Base-by-base conservation (phyloP, 2,329 filamentous ascomycete species). In the Fonsecaea erecta region DNA sequence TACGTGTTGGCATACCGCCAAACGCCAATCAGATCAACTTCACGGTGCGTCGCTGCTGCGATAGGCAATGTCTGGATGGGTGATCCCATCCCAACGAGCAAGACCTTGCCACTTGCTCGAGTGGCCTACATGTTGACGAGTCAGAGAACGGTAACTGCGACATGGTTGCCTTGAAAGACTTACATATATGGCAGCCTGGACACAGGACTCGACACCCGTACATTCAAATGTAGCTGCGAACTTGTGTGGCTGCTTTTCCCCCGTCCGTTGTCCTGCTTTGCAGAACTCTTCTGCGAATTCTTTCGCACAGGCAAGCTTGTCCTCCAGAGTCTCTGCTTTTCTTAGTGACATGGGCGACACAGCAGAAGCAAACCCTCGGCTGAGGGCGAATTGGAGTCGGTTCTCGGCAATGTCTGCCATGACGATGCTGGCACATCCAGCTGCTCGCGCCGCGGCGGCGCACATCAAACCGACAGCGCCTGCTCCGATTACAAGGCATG, bases 1-100 rank as follows among this genome's bases (percentile, higher is more conserved):
- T 88, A 91, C 0, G 88, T 90, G 71, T 90, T 86, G 43, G 84
- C 81, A 73, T 90, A 91, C 9, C 88, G 82, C 74, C 90, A 90
- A 73, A 90, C 90, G 76, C 90, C 90, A 40, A 84, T 85, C 28
- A 91, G 78, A 70, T 90, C 82, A 67, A 90, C 88, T 85, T 93
- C 90, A 40, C 89, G 85, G 30, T 92, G 80, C 43, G 90, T 88
- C 2, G 90, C 90, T 4, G 88, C 88, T 7, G 87, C 90, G 52
- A 93, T 80, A 1, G 90, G 90, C 1, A 93, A 81, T 0, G 89
- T 92, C 75, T 92, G 89, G 59, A 92, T 85, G 0, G 90, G 90
- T 4, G 86, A 90, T 1, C 87, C 87, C 0, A 90, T 87, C 0
- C 88, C 87, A 66, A 90, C 86, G 1, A 88, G 85, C 76, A 88